Conservation (phyloP, 345 rosid genomes). For the Eucalyptus tenuipes region DNA sequence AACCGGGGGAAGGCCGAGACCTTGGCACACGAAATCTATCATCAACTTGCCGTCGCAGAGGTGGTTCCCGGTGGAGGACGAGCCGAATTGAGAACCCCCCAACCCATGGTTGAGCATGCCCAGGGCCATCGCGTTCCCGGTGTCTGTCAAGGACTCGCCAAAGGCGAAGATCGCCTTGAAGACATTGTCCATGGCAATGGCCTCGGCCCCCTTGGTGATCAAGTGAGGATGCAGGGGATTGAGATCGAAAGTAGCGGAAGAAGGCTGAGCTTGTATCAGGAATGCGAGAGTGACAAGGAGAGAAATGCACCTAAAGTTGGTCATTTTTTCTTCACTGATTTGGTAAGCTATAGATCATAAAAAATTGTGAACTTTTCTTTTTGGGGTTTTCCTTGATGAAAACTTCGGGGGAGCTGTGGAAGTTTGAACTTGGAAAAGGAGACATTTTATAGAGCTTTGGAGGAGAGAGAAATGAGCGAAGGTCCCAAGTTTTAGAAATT, state of each 20-base stretch:
- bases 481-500: neutral
- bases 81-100: neutral
- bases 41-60: constrained; percentile 1
- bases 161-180: constrained; percentile 11
- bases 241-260: neutral
- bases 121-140: constrained; percentile 16
- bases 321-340: neutral
- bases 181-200: neutral
- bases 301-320: neutral
- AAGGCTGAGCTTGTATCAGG: neutral
- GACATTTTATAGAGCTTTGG: neutral
- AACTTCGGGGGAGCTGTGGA: neutral
- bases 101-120: neutral
- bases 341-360: neutral
- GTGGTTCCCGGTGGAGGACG: neutral
- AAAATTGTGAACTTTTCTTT: too few relatives aligned
- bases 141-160: constrained; percentile 37
- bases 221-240: neutral
- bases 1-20: constrained; percentile 11
- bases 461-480: neutral
- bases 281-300: neutral
- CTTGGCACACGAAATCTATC: constrained; percentile 23
- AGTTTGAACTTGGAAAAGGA: neutral
- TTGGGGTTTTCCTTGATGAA: neutral
- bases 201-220: neutral